A percentile compares a stretch with the other conserved stretches of the same genome.
Conservation (phyloP, 257 asterid species). For the Scutellaria baicalensis region DNA sequence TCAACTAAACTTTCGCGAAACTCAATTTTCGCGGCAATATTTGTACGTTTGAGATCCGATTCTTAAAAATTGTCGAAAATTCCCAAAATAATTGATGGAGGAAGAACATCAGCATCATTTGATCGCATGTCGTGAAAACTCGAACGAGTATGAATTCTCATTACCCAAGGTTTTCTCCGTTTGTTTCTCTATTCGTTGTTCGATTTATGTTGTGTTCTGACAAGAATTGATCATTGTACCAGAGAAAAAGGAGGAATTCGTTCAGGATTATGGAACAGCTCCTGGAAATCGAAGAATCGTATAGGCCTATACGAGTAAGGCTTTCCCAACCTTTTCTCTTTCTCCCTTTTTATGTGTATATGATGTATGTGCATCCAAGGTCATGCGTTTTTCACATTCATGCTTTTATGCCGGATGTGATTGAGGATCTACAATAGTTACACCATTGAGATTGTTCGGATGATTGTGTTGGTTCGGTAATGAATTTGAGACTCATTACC, state of each 20-base stretch:
- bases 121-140: background rate
- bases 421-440: background rate
- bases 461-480: background rate
- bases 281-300: slow-evolving; percentile 9
- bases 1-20: background rate
- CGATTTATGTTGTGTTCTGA: background rate
- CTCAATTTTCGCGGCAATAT: background rate
- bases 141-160: background rate
- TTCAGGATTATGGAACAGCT: slow-evolving; percentile 17
- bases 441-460: background rate
- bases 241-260: slow-evolving; percentile 22
- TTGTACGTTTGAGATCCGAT: background rate
- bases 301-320: slow-evolving; percentile 6
- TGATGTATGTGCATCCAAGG: background rate
- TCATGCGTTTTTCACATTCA: background rate
- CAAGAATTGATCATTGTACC: background rate
- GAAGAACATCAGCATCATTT: background rate
- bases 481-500: background rate
- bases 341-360: no score
- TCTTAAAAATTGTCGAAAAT: background rate
- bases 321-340: background rate
- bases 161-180: background rate
- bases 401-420: background rate
- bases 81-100: background rate
- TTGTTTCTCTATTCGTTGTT: background rate